Evolutionary conservation across 2,329 filamentous ascomycete species (phyloP).

Genomic region (Talaromyces sp.): DNA sequence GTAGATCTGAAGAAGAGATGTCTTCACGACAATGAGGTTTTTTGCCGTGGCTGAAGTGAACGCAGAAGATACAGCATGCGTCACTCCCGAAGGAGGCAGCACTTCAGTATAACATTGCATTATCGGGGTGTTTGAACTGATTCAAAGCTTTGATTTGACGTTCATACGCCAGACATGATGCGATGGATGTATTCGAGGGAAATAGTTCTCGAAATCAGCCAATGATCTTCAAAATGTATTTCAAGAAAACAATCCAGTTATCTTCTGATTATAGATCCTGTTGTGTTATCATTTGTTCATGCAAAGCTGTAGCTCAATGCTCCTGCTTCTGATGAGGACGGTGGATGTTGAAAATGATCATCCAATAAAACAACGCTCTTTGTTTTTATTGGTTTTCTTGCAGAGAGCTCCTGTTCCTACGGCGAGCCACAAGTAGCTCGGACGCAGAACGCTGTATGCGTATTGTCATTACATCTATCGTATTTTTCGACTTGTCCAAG

Average conservation of each 20-base stretch:
- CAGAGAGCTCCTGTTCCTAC: conserved; percentile 3
- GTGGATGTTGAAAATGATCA: conserved; percentile 9
- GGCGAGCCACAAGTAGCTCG: background rate
- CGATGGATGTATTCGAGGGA: conserved; percentile 8
- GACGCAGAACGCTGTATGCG: background rate
- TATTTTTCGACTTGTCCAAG: background rate
- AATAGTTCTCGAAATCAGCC: background rate
- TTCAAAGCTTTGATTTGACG: conserved; percentile 7
- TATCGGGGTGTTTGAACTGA: conserved; percentile 5
- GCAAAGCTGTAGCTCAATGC: background rate
- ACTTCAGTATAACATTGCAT: conserved; percentile 99
- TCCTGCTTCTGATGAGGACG: background rate
- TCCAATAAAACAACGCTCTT: conserved; percentile 11
- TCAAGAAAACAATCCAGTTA: background rate
- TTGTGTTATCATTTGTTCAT: background rate
- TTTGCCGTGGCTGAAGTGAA: conserved; percentile 72
- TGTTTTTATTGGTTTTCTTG: conserved; percentile 5
- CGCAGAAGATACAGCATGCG: conserved; percentile 76
- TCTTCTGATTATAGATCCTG: background rate
- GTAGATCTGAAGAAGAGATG: conserved; percentile 91
- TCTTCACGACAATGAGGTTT: conserved; percentile 89
- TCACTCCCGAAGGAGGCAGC: conserved; percentile 89
- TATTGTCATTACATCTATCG: conserved; percentile 3
- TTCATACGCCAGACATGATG: conserved; percentile 14
- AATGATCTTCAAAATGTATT: background rate